phyloP scores from a whole-genome alignment of 208 protist genomes.

The Naegleria fowleri region DNA sequence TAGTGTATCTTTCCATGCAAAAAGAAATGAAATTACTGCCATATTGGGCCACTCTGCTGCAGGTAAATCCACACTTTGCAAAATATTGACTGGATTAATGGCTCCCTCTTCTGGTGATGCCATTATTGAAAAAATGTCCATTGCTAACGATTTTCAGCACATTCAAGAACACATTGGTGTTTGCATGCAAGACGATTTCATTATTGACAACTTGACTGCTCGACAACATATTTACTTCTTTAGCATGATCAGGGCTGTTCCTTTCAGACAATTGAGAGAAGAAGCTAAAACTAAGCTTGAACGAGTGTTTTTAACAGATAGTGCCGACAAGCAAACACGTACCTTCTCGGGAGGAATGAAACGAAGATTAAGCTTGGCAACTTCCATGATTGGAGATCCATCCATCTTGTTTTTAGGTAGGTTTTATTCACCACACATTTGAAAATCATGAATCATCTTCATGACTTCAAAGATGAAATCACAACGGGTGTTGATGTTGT shows the following conservation, averaged over 20 bases:
- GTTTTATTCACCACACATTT: background rate
- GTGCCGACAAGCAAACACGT: constrained; percentile 37
- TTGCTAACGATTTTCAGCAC: constrained; percentile 47
- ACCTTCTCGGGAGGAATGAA: constrained; percentile 41
- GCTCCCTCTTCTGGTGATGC: constrained; percentile 54
- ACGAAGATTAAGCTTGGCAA: constrained; percentile 46
- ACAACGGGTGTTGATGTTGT: constrained; percentile 42
- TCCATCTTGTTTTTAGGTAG: constrained; percentile 30
- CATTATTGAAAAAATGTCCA: constrained; percentile 51
- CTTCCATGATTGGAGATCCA: constrained; percentile 41
- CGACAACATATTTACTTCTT: constrained; percentile 41
- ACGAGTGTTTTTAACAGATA: constrained; percentile 52
- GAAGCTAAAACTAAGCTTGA: constrained; percentile 54
- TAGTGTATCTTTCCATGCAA: background rate
- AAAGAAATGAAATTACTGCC: background rate
- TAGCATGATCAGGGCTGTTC: constrained; percentile 19
- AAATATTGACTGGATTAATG: constrained; percentile 65
- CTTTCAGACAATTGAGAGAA: constrained; percentile 39
- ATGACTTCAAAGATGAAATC: constrained; percentile 41
- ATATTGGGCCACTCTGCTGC: constrained; percentile 50
- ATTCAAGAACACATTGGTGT: constrained; percentile 46
- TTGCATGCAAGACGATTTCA: constrained; percentile 44
- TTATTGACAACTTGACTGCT: constrained; percentile 43
- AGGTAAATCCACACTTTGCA: constrained; percentile 69
- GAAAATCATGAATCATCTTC: constrained; percentile 13